Evolutionary conservation across 495 filamentous ascomycete genomes (phyloP).

Genomic region (Parmelia sp.): DNA sequence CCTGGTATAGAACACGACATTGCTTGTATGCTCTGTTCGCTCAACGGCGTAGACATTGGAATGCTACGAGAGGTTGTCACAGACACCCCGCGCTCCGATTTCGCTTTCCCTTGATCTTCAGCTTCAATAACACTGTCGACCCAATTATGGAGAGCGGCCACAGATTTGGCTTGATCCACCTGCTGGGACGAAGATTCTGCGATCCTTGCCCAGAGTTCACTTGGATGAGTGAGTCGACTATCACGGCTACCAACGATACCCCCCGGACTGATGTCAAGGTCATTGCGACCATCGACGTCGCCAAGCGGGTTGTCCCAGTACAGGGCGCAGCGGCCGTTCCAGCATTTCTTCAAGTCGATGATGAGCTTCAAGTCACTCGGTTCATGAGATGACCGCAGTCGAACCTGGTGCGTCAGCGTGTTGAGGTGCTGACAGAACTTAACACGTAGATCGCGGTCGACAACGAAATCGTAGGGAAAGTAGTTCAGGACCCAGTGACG

Average conservation of each 20-base stretch:
- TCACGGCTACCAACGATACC: slow-evolving; percentile 55
- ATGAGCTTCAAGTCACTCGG: slow-evolving; percentile 85
- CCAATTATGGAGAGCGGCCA: slow-evolving; percentile 36
- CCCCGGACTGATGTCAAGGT: slow-evolving; percentile 70
- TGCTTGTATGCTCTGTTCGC: slow-evolving; percentile 57
- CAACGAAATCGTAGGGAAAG: slow-evolving; percentile 89
- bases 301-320: slow-evolving; percentile 76
- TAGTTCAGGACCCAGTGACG: slow-evolving; percentile 99
- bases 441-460: slow-evolving; percentile 69
- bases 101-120: slow-evolving; percentile 32
- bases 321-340: slow-evolving; percentile 80
- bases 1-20: slow-evolving; percentile 80
- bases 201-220: slow-evolving; percentile 40
- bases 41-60: slow-evolving; percentile 38
- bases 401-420: slow-evolving; percentile 59
- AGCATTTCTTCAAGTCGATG: slow-evolving; percentile 92
- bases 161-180: slow-evolving; percentile 32
- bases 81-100: slow-evolving; percentile 42
- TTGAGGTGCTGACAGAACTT: slow-evolving; percentile 82
- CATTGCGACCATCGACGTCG: slow-evolving; percentile 45
- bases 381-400: slow-evolving; percentile 44
- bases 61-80: slow-evolving; percentile 41
- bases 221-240: slow-evolving; percentile 34
- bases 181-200: slow-evolving; percentile 40
- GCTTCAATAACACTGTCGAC: slow-evolving; percentile 44